These are phyloP conservation scores for Agarophyton chilense DNA, from an alignment of 23 red algal species.

Conservation along the genomic window DNA sequence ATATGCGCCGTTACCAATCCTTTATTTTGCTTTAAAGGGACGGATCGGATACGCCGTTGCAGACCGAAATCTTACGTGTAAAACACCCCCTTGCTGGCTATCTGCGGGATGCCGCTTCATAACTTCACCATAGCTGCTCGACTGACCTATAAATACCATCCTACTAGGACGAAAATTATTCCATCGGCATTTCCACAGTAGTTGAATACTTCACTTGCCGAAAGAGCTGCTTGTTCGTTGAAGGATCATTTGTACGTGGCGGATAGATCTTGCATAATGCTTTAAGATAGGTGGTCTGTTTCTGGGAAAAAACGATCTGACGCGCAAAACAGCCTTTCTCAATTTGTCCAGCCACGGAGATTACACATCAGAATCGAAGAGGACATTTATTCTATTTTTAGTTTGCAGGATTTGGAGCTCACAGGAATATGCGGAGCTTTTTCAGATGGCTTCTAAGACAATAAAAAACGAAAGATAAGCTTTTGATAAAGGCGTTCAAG, in stretches of 20 bases:
- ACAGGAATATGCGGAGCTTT: slow-evolving; percentile 11
- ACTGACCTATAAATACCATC: no score
- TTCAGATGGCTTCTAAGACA: slow-evolving; percentile 5
- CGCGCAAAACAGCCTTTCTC: not conserved
- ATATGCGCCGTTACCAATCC: no score
- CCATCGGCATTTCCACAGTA: no score
- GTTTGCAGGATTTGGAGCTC: not conserved
- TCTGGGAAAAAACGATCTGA: slow-evolving; percentile 42
- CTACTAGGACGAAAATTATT: no score
- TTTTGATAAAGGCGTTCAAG: not conserved
- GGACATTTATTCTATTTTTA: not conserved
- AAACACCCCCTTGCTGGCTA: no score
- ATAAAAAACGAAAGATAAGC: not conserved
- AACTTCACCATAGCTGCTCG: no score
- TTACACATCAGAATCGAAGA: not conserved
- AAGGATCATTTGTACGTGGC: slow-evolving; percentile 1
- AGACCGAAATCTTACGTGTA: no score
- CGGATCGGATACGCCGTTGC: no score
- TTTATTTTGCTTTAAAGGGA: no score
- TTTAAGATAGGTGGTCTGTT: slow-evolving; percentile 12
- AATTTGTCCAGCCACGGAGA: not conserved
- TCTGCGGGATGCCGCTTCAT: no score
- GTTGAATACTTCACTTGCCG: no score
- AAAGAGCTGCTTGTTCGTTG: not conserved
- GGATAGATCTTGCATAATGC: not conserved